phyloP scores from a whole-genome alignment of 768 basidiomycete genomes.

The Phanerodontia chrysosporium region DNA sequence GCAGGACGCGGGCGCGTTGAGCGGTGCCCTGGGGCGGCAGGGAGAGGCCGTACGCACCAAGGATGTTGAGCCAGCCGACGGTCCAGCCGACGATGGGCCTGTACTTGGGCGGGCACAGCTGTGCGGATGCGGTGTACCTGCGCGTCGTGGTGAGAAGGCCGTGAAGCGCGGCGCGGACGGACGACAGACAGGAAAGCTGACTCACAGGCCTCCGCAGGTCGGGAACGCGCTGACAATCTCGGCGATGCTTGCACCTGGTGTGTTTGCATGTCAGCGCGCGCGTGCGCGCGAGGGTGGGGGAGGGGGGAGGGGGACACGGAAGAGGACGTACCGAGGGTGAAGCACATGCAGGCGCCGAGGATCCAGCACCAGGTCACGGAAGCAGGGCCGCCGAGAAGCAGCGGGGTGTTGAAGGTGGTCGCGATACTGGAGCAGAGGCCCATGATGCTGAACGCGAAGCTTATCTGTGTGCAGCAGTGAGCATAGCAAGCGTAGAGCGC shows the following conservation, averaged over 20 bases:
- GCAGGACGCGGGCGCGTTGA: not conserved
- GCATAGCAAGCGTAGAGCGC: not conserved
- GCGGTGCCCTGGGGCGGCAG: not conserved
- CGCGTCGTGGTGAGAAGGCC: no score
- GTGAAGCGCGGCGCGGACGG: no score
- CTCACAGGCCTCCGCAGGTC: conserved; percentile 68
- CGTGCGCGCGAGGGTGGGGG: not conserved
- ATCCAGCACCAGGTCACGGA: conserved; percentile 78
- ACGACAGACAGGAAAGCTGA: conserved; percentile 9
- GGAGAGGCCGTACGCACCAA: conserved; percentile 42
- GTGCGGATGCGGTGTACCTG: conserved; percentile 81
- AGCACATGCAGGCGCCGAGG: conserved; percentile 66
- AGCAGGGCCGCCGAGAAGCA: conserved; percentile 64
- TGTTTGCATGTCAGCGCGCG: no score
- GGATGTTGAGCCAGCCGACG: conserved; percentile 81
- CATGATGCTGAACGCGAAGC: conserved; percentile 80
- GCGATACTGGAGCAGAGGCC: conserved; percentile 74
- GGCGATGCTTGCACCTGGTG: conserved; percentile 64
- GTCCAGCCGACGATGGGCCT: conserved; percentile 74
- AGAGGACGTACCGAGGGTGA: conserved; percentile 48
- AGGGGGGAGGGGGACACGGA: not conserved
- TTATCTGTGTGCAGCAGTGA: conserved; percentile 39
- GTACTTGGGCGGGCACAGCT: conserved; percentile 58
- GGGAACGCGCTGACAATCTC: conserved; percentile 76
- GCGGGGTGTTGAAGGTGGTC: conserved; percentile 74